Conservation (phyloP, 306 rosid species). For the Trifolium subterraneum region DNA sequence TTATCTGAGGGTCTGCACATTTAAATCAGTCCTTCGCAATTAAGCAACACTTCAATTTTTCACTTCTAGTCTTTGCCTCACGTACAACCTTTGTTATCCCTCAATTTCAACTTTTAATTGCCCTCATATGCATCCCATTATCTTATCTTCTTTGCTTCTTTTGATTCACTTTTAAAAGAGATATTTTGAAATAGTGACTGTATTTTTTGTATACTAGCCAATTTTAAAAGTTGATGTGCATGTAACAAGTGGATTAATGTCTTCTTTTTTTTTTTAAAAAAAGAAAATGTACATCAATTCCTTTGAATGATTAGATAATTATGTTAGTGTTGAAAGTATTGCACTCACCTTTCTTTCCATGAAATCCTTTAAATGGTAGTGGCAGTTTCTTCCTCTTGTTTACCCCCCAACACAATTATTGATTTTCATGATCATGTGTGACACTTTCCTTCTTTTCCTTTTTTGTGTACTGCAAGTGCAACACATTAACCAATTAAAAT, state of each 20-base stretch:
- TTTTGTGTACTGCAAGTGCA: too few relatives aligned
- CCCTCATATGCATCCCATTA: not conserved
- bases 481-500: too few relatives aligned
- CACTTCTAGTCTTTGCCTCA: not conserved
- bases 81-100: not conserved
- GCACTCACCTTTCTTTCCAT: conserved; percentile 5
- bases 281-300: not conserved
- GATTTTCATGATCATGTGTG: not conserved
- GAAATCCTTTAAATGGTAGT: not conserved
- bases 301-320: conserved; percentile 34
- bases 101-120: not conserved
- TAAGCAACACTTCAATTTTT: not conserved
- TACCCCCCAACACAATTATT: not conserved
- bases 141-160: not conserved
- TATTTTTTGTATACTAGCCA: not conserved
- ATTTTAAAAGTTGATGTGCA: conserved; percentile 6
- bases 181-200: not conserved
- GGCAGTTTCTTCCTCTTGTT: not conserved
- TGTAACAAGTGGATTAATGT: not conserved
- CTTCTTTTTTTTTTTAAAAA: not conserved
- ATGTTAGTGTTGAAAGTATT: conserved; percentile 2
- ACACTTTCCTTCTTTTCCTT: too few relatives aligned
- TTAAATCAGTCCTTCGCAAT: not conserved
- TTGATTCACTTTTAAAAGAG: not conserved
- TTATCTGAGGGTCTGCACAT: not conserved